phyloP scores from a whole-genome alignment of 1,284 basidiomycete genomes.

The Tilletia horrida region DNA sequence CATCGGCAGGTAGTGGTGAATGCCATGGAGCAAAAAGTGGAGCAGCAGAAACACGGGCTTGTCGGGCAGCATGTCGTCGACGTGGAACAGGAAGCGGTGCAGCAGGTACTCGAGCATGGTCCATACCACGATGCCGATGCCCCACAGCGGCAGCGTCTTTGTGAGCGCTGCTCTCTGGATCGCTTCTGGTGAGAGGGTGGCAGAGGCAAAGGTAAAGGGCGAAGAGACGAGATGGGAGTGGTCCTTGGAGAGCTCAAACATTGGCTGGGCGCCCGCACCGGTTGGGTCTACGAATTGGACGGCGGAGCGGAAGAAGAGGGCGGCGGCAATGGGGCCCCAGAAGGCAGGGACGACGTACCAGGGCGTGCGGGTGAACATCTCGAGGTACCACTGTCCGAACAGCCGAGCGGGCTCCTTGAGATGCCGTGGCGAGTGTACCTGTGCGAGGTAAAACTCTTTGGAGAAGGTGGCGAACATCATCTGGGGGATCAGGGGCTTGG shows the following conservation, averaged over 20 bases:
- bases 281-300: conserved; percentile 66
- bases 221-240: neutral
- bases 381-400: conserved; percentile 77
- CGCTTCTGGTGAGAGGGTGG: neutral
- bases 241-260: neutral
- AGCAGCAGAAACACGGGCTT: conserved; percentile 72
- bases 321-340: conserved; percentile 83
- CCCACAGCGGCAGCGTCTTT: conserved; percentile 36
- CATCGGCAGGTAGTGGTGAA: conserved; percentile 98
- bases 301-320: conserved; percentile 75
- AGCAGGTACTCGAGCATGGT: conserved; percentile 91
- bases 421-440: conserved; percentile 91
- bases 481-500: conserved; percentile 78
- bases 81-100: conserved; percentile 96
- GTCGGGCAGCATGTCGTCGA: conserved; percentile 87
- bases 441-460: conserved; percentile 91
- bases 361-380: conserved; percentile 79
- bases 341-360: conserved; percentile 93
- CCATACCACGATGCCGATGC: conserved; percentile 83
- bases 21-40: conserved; percentile 91
- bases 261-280: neutral
- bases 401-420: conserved; percentile 78
- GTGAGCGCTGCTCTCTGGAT: conserved; percentile 5
- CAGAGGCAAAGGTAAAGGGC: conserved; percentile 3
- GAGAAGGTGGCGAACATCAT: conserved; percentile 79